Conservation (phyloP, 1,284 basidiomycete species). For the Pseudozyma tsukubaensis region DNA sequence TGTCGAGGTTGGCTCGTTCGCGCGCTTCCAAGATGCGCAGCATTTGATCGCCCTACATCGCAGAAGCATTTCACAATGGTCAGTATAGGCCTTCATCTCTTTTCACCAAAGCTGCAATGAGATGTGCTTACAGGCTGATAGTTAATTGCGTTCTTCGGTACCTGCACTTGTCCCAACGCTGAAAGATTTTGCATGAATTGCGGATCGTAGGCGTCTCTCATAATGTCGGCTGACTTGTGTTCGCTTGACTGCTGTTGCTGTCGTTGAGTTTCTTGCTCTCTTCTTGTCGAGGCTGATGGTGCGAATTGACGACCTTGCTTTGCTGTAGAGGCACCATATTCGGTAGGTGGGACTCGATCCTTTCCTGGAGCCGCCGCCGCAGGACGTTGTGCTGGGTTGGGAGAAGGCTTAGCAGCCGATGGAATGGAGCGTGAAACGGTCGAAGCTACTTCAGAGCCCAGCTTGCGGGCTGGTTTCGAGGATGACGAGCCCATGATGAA, state of each 20-base stretch:
- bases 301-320: slow-evolving; percentile 27
- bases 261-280: slow-evolving; percentile 33
- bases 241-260: slow-evolving; percentile 43
- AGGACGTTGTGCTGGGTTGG: slow-evolving; percentile 7
- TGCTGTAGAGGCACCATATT: slow-evolving; percentile 24
- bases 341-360: slow-evolving; percentile 19
- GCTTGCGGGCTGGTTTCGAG: slow-evolving; percentile 54
- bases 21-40: slow-evolving; percentile 51
- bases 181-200: slow-evolving; percentile 51
- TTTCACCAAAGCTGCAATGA: too few species aligned
- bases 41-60: slow-evolving; percentile 46
- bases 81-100: too few species aligned
- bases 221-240: slow-evolving; percentile 47
- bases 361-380: slow-evolving; percentile 5
- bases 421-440: slow-evolving; percentile 28
- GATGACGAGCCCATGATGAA: slow-evolving; percentile 49
- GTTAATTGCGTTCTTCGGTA: slow-evolving; percentile 49
- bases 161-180: slow-evolving; percentile 41
- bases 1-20: slow-evolving; percentile 29
- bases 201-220: slow-evolving; percentile 51
- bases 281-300: slow-evolving; percentile 20
- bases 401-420: slow-evolving; percentile 26
- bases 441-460: slow-evolving; percentile 37
- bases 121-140: slow-evolving; percentile 34
- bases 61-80: too few species aligned